Evolutionary conservation across 805 yeast species (phyloP), one percentile per base, ranked within the genome.

Genomic region (Metschnikowia dekortorum): DNA sequence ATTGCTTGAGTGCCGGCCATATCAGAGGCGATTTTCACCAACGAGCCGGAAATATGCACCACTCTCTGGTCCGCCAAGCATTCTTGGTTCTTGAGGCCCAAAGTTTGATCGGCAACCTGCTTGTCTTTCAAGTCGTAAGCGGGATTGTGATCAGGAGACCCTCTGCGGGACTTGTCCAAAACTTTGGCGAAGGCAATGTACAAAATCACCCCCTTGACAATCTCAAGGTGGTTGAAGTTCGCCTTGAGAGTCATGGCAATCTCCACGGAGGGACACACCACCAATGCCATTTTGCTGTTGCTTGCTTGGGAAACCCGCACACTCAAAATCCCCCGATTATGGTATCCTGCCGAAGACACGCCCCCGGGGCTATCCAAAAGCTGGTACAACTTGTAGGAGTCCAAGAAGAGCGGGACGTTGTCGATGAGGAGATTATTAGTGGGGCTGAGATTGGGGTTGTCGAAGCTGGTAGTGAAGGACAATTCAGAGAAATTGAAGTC

Each of bases 171-270:
- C 8, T 63, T 36, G 69, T 78, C 58, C 66, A 60, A 49, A 32
- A 89, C 79, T 61, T 85, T 87, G 3, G 97, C 97, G 75, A 89
- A 94, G 0, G 91, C 88, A 36, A 89, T 88, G 37, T 81, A 73
- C 63, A 94, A 81, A 14, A 85, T 81, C 28, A 80, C 75, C 3
- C 96, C 96, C 2, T 92, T 88, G 53, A 83, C 79, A 37, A 92
- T 74, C 61, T 92, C 97, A 56, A 84, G 83, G 55, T 90, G 95
- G 61, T 87, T 89, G 61, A 91, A 78, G 45, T 76, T 81, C 13
- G 88, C 86, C 61, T 84, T 83, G 46, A 96, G 89, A 44, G 76
- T 79, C 75, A 87, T 82, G 8, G 99, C 96, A 32, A 82, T 72
- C 46, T 89, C 96, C 6, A 86, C 68, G 29, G 79, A 71, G 3